phyloP scores from a whole-genome alignment of 805 yeast species.

The Teunomyces pallodes region DNA sequence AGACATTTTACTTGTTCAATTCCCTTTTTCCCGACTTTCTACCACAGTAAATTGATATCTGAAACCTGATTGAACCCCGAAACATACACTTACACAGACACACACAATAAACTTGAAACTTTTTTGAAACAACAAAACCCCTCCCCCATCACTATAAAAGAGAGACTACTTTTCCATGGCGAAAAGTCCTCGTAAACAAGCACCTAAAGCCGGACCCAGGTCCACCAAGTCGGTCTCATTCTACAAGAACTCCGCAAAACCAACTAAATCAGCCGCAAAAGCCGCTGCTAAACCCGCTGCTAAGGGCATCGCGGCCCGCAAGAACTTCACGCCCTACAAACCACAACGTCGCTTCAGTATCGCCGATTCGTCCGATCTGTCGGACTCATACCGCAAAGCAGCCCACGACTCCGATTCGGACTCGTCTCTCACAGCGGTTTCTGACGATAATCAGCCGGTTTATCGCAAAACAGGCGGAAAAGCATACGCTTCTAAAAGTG shows the following conservation, averaged over 20 bases:
- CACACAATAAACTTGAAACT: too few species aligned
- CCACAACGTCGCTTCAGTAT: constrained; percentile 32
- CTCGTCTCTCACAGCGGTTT: constrained; percentile 40
- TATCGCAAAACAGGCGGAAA: constrained; percentile 9
- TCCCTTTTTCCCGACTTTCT: constrained; percentile 2
- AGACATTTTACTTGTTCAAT: background rate
- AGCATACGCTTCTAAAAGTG: constrained; percentile 16
- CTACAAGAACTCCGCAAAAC: background rate
- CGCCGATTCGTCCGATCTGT: constrained; percentile 31
- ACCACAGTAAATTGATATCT: background rate
- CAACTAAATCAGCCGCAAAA: background rate
- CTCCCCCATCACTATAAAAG: background rate
- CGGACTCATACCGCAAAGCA: constrained; percentile 16
- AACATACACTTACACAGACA: background rate
- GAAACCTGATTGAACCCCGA: too few species aligned
- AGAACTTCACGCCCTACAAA: constrained; percentile 22
- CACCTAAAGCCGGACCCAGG: background rate
- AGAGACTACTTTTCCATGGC: constrained; percentile 20
- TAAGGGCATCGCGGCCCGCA: constrained; percentile 20
- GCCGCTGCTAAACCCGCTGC: background rate
- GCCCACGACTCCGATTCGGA: constrained; percentile 29
- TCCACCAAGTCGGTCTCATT: constrained; percentile 6
- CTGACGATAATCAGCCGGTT: constrained; percentile 19
- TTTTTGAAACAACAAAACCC: background rate
- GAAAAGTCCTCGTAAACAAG: constrained; percentile 28